phyloP scores from a whole-genome alignment of 345 rosid genomes.

The Sonneratia alba region DNA sequence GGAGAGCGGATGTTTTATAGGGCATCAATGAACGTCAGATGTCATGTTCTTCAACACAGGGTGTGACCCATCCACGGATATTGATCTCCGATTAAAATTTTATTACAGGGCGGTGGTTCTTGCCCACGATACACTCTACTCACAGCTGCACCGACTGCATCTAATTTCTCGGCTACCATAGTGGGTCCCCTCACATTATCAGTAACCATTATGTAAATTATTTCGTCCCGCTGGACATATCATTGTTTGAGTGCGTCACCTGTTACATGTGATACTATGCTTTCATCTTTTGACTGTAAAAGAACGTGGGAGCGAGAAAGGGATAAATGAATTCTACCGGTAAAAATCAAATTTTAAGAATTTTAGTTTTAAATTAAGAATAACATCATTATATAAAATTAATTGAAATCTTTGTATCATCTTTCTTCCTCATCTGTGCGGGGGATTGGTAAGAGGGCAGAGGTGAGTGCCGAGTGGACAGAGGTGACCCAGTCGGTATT shows the following conservation, averaged over 20 bases:
- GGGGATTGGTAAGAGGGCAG: neutral
- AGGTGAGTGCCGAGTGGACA: neutral
- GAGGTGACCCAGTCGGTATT: neutral
- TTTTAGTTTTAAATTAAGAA: no score
- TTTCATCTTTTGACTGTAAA: no score
- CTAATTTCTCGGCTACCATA: neutral
- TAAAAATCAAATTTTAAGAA: no score
- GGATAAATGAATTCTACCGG: no score
- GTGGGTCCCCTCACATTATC: neutral
- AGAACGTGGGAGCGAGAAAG: no score
- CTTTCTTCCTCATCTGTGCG: no score
- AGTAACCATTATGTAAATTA: no score
- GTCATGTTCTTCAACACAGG: constrained; percentile 4
- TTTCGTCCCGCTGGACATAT: no score
- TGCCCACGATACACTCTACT: neutral
- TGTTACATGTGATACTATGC: no score
- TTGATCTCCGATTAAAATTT: neutral
- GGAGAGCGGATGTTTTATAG: neutral
- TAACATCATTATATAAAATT: no score
- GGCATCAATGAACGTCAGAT: neutral
- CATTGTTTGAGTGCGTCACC: no score
- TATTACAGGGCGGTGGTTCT: neutral
- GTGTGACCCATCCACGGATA: neutral
- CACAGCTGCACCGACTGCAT: neutral
- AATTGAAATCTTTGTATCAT: no score